Evolutionary conservation across 345 rosid genomes (phyloP), one percentile per base, ranked within the genome.

Genomic region (Cardamine resedifolia): DNA sequence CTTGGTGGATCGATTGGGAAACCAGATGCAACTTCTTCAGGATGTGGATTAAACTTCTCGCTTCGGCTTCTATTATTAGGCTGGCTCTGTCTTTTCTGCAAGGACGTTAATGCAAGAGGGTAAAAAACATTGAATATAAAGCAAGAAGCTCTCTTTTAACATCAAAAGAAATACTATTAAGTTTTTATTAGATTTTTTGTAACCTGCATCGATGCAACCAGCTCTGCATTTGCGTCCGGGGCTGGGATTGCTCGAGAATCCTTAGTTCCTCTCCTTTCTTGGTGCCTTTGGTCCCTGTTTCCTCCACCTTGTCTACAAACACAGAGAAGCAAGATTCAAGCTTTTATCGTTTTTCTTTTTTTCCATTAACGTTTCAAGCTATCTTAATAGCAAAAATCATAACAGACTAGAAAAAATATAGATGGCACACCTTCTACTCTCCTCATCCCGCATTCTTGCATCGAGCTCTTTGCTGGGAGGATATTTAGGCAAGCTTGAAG

Each of bases 1-100:
- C 96, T 88, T 53, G 97, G 97, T 21, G 99, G 99, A 72, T 95
- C 99, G 4, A 95, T 88, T 7, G 99, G 99, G 79, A 95, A 95
- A 56, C 99, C 99, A 31, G 99, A 95, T 47, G 99, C 99, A 74
- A 83, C 96, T 72, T 95, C 99, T 82, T 90, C 99, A 27, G 85
- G 96, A 84, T 91, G 90, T 70, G 97, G 96, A 80, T 95, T 90
- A 73, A 95, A 95, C 81, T 85, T 95, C 90, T 95, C 99, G 71
- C 97, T 95, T 34, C 96, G 81, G 83, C 99, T 91, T 86, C 89
- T 91, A 39, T 89, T 85, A 77, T 64, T 80, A 62, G 88, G 71
- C 55, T 87, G 96, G 73, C 80, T 81, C 75, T 89, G 91, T 43
- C 99, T 88, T 82, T 85, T 95, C 97, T 95, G 96, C 58, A 74